Percentiles rank a stretch among this genome's conserved stretches.
Conservation (phyloP, 345 rosid species). For the Trapa incisa region DNA sequence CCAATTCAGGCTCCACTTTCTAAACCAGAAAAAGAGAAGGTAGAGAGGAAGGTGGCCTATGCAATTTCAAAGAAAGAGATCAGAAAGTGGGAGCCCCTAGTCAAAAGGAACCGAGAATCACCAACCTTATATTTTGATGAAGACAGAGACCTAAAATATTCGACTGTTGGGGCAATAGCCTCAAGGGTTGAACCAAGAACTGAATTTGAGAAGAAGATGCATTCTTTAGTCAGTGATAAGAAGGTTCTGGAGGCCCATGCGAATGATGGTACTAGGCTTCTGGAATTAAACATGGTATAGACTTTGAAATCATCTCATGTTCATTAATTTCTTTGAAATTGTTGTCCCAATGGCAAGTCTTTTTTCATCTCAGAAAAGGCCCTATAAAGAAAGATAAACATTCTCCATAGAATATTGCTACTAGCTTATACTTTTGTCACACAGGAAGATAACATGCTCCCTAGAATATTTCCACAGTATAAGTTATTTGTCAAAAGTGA, state of each 20-base stretch:
- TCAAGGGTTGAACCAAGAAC: slow-evolving; percentile 86
- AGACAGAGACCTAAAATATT: slow-evolving; percentile 55
- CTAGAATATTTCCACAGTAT: not conserved
- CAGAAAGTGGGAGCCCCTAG: slow-evolving; percentile 60
- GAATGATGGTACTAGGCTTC: slow-evolving; percentile 75
- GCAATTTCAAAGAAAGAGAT: slow-evolving; percentile 47
- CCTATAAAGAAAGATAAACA: no score
- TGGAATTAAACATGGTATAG: slow-evolving; percentile 69
- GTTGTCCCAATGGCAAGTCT: not conserved
- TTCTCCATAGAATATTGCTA: not conserved
- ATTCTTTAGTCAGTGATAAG: slow-evolving; percentile 47
- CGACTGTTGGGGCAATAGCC: slow-evolving; percentile 91
- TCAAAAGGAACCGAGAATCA: slow-evolving; percentile 82
- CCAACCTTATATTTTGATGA: slow-evolving; percentile 64
- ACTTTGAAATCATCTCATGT: slow-evolving; percentile 3
- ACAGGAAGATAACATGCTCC: not conserved
- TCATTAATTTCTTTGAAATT: not conserved
- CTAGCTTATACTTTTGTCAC: not conserved
- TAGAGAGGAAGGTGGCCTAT: slow-evolving; percentile 67
- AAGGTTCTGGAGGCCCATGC: slow-evolving; percentile 64
- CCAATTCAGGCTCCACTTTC: slow-evolving; percentile 72
- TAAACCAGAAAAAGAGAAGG: slow-evolving; percentile 50
- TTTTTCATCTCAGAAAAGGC: not conserved
- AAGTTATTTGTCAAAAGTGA: not conserved
- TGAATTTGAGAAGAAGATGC: slow-evolving; percentile 85